Percentiles rank a stretch among this genome's conserved stretches.
phyloP scores from a whole-genome alignment of 169 alveolate genomes.

The Plasmodium malariae region DNA sequence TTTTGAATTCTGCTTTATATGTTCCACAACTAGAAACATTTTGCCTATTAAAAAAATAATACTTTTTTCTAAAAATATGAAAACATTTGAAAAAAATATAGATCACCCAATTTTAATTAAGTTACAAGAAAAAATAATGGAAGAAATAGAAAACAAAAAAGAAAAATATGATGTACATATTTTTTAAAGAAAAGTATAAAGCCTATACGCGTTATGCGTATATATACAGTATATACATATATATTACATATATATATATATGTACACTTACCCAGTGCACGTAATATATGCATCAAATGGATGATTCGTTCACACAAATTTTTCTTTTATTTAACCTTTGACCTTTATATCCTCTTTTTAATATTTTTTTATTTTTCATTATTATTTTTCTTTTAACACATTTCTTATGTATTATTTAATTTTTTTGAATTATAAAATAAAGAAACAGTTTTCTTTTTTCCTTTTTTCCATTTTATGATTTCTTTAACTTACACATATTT shows the following conservation, averaged over 20 bases:
- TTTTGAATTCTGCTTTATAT: slow-evolving; percentile 70
- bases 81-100: slow-evolving; percentile 57
- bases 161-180: slow-evolving; percentile 42
- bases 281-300: too few relatives aligned
- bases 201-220: neutral
- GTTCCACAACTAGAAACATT: slow-evolving; percentile 74
- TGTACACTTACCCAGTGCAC: neutral
- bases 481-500: too few relatives aligned
- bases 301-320: too few relatives aligned
- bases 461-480: neutral
- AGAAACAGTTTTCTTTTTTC: neutral
- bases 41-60: slow-evolving; percentile 58
- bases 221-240: neutral
- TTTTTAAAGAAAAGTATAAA: neutral
- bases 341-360: neutral
- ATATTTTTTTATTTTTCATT: neutral
- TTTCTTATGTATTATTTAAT: neutral
- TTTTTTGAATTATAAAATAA: neutral
- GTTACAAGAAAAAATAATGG: slow-evolving; percentile 30
- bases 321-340: neutral
- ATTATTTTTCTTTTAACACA: neutral
- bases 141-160: slow-evolving; percentile 57
- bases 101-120: slow-evolving; percentile 48
- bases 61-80: slow-evolving; percentile 28
- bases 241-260: slow-evolving; percentile 3